Evolutionary conservation across 1,284 basidiomycete species (phyloP).

Genomic region (Rhodotorula sp.): DNA sequence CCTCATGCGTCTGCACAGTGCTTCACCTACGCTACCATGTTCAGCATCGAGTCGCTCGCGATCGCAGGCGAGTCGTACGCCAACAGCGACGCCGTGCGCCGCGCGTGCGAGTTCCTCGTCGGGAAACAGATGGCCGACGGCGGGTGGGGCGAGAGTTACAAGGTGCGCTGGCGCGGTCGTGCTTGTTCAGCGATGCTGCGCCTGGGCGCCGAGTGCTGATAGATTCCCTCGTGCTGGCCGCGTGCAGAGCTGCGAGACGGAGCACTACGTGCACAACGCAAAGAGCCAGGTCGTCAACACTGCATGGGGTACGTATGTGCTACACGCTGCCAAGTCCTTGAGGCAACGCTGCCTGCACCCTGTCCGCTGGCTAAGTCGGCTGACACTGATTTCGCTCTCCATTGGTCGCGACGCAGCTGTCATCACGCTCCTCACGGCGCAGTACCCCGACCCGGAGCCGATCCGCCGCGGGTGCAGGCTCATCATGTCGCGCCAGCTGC

Average conservation of each 20-base stretch:
- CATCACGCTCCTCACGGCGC: slow-evolving; percentile 86
- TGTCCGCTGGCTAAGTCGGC: too few species aligned
- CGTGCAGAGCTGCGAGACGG: slow-evolving; percentile 77
- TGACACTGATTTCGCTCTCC: too few species aligned
- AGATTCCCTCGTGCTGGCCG: too few species aligned
- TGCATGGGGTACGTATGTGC: slow-evolving; percentile 64
- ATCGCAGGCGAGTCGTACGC: slow-evolving; percentile 87
- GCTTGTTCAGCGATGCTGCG: not conserved
- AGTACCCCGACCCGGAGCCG: slow-evolving; percentile 76
- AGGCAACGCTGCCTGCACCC: too few species aligned
- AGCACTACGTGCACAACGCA: slow-evolving; percentile 80
- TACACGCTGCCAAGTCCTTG: too few species aligned
- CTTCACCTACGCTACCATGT: slow-evolving; percentile 80
- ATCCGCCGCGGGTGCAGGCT: slow-evolving; percentile 77
- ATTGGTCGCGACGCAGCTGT: slow-evolving; percentile 53
- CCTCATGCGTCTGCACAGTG: slow-evolving; percentile 58
- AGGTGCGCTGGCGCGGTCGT: slow-evolving; percentile 59
- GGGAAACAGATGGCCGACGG: slow-evolving; percentile 85
- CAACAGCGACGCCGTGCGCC: slow-evolving; percentile 68
- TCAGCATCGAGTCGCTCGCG: slow-evolving; percentile 87
- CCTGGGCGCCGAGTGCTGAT: too few species aligned
- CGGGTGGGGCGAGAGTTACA: slow-evolving; percentile 99
- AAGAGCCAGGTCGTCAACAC: slow-evolving; percentile 90
- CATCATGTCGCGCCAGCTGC: slow-evolving; percentile 85
- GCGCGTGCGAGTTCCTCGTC: slow-evolving; percentile 83